phyloP scores from a whole-genome alignment of 352 stramenopile genomes.

The Globisporangium solare region DNA sequence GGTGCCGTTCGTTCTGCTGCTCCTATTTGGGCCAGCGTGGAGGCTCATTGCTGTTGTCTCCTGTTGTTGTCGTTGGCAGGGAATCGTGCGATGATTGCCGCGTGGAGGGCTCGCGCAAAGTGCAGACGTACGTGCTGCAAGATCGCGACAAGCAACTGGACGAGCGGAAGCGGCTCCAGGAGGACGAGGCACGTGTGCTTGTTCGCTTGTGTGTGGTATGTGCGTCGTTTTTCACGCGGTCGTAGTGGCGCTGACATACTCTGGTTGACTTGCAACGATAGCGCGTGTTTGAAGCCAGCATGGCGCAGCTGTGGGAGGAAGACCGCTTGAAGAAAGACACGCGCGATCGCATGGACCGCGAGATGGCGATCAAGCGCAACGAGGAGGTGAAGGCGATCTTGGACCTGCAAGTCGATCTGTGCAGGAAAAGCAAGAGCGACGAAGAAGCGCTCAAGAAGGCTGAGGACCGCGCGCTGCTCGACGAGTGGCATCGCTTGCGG shows the following conservation, averaged over 20 bases:
- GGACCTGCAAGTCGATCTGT: slow-evolving; percentile 67
- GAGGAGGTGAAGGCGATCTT: slow-evolving; percentile 73
- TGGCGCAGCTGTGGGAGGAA: slow-evolving; percentile 69
- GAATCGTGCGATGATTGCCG: slow-evolving; percentile 66
- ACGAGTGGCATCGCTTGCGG: slow-evolving; percentile 56
- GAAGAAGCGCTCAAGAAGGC: slow-evolving; percentile 30
- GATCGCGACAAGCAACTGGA: slow-evolving; percentile 62
- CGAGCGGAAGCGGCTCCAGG: slow-evolving; percentile 32
- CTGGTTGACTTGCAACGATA: no score
- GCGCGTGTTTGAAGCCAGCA: slow-evolving; percentile 39
- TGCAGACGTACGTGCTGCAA: slow-evolving; percentile 48
- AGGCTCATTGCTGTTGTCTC: no score
- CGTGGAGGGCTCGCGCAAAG: slow-evolving; percentile 59
- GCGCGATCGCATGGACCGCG: slow-evolving; percentile 48
- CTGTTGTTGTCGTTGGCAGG: slow-evolving; percentile 16
- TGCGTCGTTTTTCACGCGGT: no score
- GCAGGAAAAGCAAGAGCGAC: slow-evolving; percentile 40
- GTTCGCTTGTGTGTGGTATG: no score
- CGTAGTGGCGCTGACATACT: no score
- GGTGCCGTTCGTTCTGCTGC: slow-evolving; percentile 25
- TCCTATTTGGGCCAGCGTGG: background rate
- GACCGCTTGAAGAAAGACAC: slow-evolving; percentile 76
- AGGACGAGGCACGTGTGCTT: slow-evolving; percentile 36
- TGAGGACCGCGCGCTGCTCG: slow-evolving; percentile 50
- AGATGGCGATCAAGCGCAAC: slow-evolving; percentile 42